Conservation (phyloP, 208 protist genomes). For the Leptomonas seymouri region DNA sequence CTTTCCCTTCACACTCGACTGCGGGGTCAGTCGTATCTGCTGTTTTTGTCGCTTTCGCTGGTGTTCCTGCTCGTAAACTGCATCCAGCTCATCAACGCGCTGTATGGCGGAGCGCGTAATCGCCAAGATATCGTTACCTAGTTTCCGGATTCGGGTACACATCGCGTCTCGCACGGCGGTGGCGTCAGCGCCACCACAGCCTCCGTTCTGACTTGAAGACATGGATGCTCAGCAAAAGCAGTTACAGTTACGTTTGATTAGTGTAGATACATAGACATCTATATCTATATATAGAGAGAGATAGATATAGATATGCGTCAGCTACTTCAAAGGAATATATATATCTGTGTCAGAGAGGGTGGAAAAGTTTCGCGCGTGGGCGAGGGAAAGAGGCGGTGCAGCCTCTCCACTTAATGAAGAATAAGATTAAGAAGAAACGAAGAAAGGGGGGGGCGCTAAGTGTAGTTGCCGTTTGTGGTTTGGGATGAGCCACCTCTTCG, state of each 20-base stretch:
- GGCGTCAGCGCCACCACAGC: background rate
- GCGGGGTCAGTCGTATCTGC: conserved; percentile 8
- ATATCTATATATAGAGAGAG: no score
- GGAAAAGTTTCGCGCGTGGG: background rate
- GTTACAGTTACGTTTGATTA: no score
- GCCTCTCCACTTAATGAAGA: background rate
- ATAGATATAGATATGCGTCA: background rate
- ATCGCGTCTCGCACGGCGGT: conserved; percentile 34
- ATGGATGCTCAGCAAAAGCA: no score
- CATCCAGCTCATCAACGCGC: conserved; percentile 26
- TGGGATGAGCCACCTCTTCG: no score
- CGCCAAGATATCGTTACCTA: conserved; percentile 35
- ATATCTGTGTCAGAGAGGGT: background rate
- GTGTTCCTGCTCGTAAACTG: background rate
- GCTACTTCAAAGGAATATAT: background rate
- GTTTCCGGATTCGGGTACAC: conserved; percentile 42
- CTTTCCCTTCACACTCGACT: conserved; percentile 2
- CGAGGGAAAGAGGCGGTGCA: background rate
- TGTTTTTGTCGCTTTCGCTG: background rate
- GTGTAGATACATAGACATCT: no score
- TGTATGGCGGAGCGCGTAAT: conserved; percentile 30
- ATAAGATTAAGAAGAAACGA: no score
- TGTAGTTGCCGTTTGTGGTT: no score
- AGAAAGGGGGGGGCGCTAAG: no score
- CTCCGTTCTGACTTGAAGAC: background rate